phyloP scores from a whole-genome alignment of 768 basidiomycete genomes.

The Sarcomyxa edulis region DNA sequence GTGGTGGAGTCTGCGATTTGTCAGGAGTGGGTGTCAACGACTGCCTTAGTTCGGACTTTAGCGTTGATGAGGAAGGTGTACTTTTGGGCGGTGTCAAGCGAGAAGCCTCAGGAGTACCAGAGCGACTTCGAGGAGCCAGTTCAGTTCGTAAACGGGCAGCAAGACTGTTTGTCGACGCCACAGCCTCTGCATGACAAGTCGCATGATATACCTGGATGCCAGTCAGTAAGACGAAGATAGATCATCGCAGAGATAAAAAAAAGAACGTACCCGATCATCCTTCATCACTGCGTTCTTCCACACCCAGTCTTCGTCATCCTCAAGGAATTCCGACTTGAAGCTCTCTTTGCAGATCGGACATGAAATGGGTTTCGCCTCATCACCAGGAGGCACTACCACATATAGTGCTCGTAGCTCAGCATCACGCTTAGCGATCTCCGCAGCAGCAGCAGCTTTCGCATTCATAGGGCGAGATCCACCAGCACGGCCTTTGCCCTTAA shows the following conservation, averaged over 20 bases:
- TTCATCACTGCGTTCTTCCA: constrained; percentile 89
- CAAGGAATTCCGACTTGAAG: constrained; percentile 86
- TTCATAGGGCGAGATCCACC: constrained; percentile 45
- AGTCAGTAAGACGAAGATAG: constrained; percentile 1
- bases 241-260: neutral
- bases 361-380: constrained; percentile 75
- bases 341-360: constrained; percentile 97
- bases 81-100: constrained; percentile 34
- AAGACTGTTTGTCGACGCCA: constrained; percentile 55
- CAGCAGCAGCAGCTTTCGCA: constrained; percentile 54
- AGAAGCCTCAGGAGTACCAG: constrained; percentile 65
- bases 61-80: constrained; percentile 25
- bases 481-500: constrained; percentile 66
- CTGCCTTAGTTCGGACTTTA: constrained; percentile 24
- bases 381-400: constrained; percentile 87
- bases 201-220: constrained; percentile 83
- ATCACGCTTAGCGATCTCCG: constrained; percentile 67
- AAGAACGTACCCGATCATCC: constrained; percentile 69
- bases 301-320: constrained; percentile 98
- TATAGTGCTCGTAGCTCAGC: constrained; percentile 70
- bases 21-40: no score
- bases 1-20: constrained; percentile 44
- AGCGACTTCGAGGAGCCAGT: constrained; percentile 56
- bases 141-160: constrained; percentile 67
- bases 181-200: constrained; percentile 86